phyloP scores from a whole-genome alignment of 108 stramenopile species.

The Nitzschia palea region DNA sequence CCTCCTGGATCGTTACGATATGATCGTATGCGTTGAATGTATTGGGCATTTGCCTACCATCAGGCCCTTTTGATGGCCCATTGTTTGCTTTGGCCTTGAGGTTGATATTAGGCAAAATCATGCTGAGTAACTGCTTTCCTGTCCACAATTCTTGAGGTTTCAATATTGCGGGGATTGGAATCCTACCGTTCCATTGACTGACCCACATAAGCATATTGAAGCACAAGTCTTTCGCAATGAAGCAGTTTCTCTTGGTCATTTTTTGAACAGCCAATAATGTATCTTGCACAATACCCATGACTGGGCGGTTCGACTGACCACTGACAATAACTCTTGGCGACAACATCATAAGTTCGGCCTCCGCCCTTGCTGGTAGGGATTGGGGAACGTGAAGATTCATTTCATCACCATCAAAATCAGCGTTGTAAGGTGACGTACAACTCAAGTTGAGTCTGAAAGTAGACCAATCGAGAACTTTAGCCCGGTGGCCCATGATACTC shows the following conservation, averaged over 20 bases:
- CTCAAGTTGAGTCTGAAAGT: constrained; percentile 98
- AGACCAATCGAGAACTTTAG: constrained; percentile 98
- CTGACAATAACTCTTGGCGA: constrained; percentile 94
- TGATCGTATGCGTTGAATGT: constrained; percentile 90
- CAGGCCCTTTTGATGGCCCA: constrained; percentile 70
- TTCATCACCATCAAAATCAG: constrained; percentile 99
- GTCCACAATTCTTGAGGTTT: constrained; percentile 98
- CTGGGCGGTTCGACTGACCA: constrained; percentile 97
- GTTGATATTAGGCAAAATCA: constrained; percentile 95
- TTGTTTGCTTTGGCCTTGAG: constrained; percentile 83
- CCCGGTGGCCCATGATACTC: constrained; percentile 99
- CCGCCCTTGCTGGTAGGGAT: constrained; percentile 92
- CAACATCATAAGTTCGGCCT: constrained; percentile 97
- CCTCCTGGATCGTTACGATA: constrained; percentile 89
- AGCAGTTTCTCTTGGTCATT: constrained; percentile 96
- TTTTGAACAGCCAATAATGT: constrained; percentile 90
- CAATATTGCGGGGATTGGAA: constrained; percentile 94
- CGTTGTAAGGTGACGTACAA: constrained; percentile 99
- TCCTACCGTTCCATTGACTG: constrained; percentile 87
- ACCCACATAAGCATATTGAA: constrained; percentile 98
- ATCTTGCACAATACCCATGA: constrained; percentile 99
- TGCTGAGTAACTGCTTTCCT: constrained; percentile 95
- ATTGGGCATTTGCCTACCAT: constrained; percentile 65
- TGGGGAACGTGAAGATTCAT: constrained; percentile 99
- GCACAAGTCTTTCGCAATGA: constrained; percentile 92